Evolutionary conservation across 2,329 filamentous ascomycete species (phyloP), one percentile per base, ranked within the genome.

Genomic region (Colletotrichum eleusines): DNA sequence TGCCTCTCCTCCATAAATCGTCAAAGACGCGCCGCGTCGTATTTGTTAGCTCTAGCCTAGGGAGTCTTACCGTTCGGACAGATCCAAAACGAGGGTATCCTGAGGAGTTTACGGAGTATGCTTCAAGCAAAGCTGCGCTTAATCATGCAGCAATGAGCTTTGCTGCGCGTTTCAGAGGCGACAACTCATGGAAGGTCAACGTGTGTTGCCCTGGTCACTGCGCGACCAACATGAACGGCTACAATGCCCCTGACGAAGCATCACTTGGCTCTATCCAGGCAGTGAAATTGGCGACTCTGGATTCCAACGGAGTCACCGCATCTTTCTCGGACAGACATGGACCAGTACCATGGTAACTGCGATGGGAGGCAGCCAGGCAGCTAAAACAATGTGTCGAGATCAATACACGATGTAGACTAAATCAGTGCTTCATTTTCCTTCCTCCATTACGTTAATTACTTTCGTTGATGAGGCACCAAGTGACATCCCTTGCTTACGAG

Each of bases 1-100:
- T 82, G 5, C 78, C 80, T 2, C 75, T 81, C 0, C 74, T 84
- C 73, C 75, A 80, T 0, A 61, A 73, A 2, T 70, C 69, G 0
- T n/a, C 53, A 33, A 65, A 65, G 33, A 60, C 61, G 0, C 60
- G 57, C 7, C 46, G 69, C 8, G 26, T 72, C 0, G 66, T 72
- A 3, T 70, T 72, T 3, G 35, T 72, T 5, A 70, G 69, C 40
- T 72, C 69, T 12, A 38, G 60, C 6, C 48, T 72, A 2, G 69
- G 66, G 0, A 72, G 69, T 28, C 60, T 72, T 7, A 14, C 53
- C 18, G n/a, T 62, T 14, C 59, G 66, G 23, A 40, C 60, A 18
- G 66, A 72, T 20, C 38, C 69, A 11, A 31, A 12, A 1, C 16
- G 44, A 6, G 33, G 5, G 16, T 23, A 38, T 23, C 66, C 40